Base-by-base conservation (phyloP, 257 asterid species). In the Capsicum chinense region DNA sequence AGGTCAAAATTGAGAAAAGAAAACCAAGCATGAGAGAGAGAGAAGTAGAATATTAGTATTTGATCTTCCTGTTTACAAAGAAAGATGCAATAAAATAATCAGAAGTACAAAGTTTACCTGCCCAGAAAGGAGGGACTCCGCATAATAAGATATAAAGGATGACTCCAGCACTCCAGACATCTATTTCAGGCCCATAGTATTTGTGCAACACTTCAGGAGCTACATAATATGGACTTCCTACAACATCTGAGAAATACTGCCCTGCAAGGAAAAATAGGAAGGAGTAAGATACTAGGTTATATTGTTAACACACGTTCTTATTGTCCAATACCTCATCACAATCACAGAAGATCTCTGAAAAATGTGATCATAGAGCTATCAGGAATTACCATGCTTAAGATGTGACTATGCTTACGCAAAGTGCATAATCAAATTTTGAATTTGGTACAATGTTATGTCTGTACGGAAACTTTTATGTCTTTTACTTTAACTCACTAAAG, bases 41-140 rank as follows among this genome's bases (percentile, higher is more conserved):
- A 76, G 26, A 13, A 50, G 62, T 21, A 21, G 62, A 76, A 33
- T 33, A 66, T 14, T 33, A 76, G 81, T 56, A 4, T 52, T 14
- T 26, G 64, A 54, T 14, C 33, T 54, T 78, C 64, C 64, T 7
- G 33, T 52, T 56, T 3, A 26, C 79, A 10, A n/a, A 60, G 39
- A 62, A 35, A 5, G 63, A 58, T 47, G 78, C 35, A 5, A 56
- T 7, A 60, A 79, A 39, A 14, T 10, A 47, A 48, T 78, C n/a
- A 68, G 59, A 44, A 16, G 12, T 6, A 8, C 17, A 47, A 76
- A 0, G 54, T 4, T 69, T 87, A 91, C 98, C 97, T 68, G 93
- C 98, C 98, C 98, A 95, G 85, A 93, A 95, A 7, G 98, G 98
- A 13, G 98, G 98, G 85, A 93, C 98, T 3, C 98, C 98, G 33